These are phyloP conservation scores for Chalaropsis ovoidea DNA, from an alignment of 2,329 filamentous ascomycete genomes.

Conservation along the genomic window DNA sequence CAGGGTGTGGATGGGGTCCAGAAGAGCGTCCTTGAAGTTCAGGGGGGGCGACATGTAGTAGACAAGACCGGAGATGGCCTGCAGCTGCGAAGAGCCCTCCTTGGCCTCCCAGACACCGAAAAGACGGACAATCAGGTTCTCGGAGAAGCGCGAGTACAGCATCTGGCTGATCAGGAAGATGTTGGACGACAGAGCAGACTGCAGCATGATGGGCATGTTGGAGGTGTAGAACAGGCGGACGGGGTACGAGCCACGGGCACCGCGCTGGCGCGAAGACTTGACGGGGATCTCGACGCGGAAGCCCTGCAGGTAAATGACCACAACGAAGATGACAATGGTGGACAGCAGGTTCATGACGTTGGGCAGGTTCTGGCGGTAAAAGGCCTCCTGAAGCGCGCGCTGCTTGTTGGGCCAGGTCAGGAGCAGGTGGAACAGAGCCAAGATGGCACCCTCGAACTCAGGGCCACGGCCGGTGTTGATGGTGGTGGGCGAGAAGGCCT, in stretches of 20 bases:
- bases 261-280: conserved; percentile 98
- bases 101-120: conserved; percentile 97
- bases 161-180: conserved; percentile 99
- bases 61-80: conserved; percentile 82
- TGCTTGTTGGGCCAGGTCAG: conserved; percentile 99
- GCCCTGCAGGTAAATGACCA: conserved; percentile 97
- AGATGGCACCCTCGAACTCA: conserved; percentile 97
- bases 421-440: conserved; percentile 93
- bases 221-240: conserved; percentile 99
- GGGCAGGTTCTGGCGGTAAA: conserved; percentile 98
- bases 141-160: conserved; percentile 97
- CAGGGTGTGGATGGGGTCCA: conserved; percentile 92
- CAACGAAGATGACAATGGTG: conserved; percentile 84
- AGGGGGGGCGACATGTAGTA: conserved; percentile 99
- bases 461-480: conserved; percentile 99
- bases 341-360: conserved; percentile 98
- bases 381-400: conserved; percentile 93
- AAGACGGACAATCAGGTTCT: conserved; percentile 95
- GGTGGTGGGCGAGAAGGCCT: conserved; percentile 97
- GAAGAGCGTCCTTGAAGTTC: conserved; percentile 92
- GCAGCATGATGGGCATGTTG: conserved; percentile 99
- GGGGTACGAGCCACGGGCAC: conserved; percentile 94
- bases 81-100: conserved; percentile 91
- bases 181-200: conserved; percentile 97
- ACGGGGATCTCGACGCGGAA: conserved; percentile 99